Evolutionary conservation across 805 yeast species (phyloP), one percentile per base, ranked within the genome.

Genomic region (Yarrowia sp.): DNA sequence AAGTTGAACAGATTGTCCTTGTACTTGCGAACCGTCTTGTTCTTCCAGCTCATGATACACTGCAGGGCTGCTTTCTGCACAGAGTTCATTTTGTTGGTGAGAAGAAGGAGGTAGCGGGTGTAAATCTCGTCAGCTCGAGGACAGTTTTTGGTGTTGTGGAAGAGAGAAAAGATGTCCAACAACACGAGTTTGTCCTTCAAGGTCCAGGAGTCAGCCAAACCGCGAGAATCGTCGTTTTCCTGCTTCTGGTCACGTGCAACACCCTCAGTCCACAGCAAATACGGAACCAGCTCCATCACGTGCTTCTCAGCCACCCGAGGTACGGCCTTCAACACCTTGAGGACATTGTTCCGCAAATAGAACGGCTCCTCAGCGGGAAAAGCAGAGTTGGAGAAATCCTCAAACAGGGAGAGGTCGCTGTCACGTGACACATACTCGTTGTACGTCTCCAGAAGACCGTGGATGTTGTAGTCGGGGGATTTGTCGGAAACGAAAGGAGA

Each of bases 31-130:
- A 91, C 78, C 3, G 81, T 81, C 1, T 84, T 82, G 59, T 84
- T 81, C 72, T 87, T 87, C 82, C 85, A 89, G 48, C 89, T 86
- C 45, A 92, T 77, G 5, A 95, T 74, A 49, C 89, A 88, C 56
- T 85, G 84, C 58, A 95, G 80, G 0, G 97, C 95, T 41, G 86
- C 77, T 71, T 86, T 87, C 78, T 94, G 98, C 0, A 89, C 82
- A 8, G 84, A 86, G 0, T 84, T 75, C 56, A 82, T 84, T 73
- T 87, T 85, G 75, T 88, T 87, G 8, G 91, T 84, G 50, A 95
- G 78, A 56, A 89, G 80, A 32, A 79, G 78, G 65, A 90, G 77
- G 56, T 89, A 77, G 61, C 86, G 82, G 0, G 79, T 78, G 70
- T 82, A 83, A 4, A 95, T 83, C 26, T 83, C 84, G 1, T 83